Evolutionary conservation across 2,329 filamentous ascomycete species (phyloP).

Genomic region (Sclerotinia minor): DNA sequence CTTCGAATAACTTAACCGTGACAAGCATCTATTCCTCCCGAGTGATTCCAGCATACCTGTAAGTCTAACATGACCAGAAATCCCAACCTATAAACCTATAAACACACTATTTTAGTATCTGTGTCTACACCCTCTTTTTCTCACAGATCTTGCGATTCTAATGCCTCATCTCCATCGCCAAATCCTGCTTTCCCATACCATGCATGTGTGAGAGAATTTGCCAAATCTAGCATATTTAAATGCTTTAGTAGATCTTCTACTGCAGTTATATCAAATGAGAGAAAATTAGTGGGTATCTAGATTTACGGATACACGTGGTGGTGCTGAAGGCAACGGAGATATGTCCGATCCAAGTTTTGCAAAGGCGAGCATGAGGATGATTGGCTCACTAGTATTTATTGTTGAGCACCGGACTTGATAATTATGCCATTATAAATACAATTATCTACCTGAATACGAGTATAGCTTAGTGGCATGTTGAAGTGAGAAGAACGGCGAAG

Average conservation of each 20-base stretch:
- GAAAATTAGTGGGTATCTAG: not conserved
- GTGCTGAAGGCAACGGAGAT: not conserved
- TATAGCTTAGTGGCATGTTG: not conserved
- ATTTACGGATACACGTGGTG: not conserved
- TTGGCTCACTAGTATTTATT: not conserved
- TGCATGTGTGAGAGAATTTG: not conserved
- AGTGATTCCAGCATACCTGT: not conserved
- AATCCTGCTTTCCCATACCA: not conserved
- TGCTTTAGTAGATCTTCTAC: not conserved
- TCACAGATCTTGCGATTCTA: not conserved
- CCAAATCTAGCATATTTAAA: not conserved
- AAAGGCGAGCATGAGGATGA: not conserved
- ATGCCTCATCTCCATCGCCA: not conserved
- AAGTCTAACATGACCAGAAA: not conserved
- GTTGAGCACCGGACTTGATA: not conserved
- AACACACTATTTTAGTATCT: no score
- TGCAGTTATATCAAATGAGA: not conserved
- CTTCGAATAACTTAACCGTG: not conserved
- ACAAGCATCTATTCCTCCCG: not conserved
- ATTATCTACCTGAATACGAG: not conserved
- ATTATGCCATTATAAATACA: not conserved
- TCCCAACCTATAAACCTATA: not conserved
- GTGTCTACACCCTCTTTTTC: not conserved
- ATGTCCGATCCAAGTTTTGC: not conserved
- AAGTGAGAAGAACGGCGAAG: slow-evolving; percentile 3